Base-by-base conservation (phyloP, 176 grass and related monocot genomes). In the Luzula sylvatica region DNA sequence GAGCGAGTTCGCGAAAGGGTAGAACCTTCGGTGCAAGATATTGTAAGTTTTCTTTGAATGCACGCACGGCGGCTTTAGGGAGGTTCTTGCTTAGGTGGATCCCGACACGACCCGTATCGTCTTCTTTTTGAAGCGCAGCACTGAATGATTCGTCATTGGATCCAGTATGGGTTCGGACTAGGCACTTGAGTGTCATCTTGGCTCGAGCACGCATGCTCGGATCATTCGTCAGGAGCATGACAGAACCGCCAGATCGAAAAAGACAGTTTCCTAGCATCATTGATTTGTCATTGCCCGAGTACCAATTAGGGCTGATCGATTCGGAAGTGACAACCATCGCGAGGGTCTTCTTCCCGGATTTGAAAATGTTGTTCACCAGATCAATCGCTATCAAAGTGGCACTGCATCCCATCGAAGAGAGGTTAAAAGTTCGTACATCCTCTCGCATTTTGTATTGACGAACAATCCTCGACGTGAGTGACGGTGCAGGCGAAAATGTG, bases 221-320 rank as follows among this genome's bases (percentile, higher is more conserved):
- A 42, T 87, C 71, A 73, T 94, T 94, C 60, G 79, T 87, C n/a
- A 94, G 68, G 8, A 94, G 68, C 24, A 78, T 74, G 3, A 73
- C 79, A 12, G 70, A 84, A 21, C 88, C 88, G 39, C 88, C 88
- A 55, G 67, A 74, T n/a, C 88, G 75, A 77, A 94, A 94, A 15
- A 94, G 88, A 78, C 88, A 94, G 65, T 94, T 94, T 0, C 88
- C 82, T 2, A 87, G 82, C 88, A 94, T 94, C 88, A 94, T 94
- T 32, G 88, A 94, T 80, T 72, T 94, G 82, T 94, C 88, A 23
- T 62, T 83, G 8, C 88, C 88, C 2, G 70, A 67, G 75, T 94
- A 94, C 88, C 83, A 94, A 73, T 94, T 87, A 7, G 82, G 88
- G 3, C 72, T 77, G 60, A 77, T 80, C 0, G 88, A 80, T 63